A percentile compares a stretch with the other conserved stretches of the same genome.
Conservation (phyloP, 345 rosid genomes). For the Populus tremula region DNA sequence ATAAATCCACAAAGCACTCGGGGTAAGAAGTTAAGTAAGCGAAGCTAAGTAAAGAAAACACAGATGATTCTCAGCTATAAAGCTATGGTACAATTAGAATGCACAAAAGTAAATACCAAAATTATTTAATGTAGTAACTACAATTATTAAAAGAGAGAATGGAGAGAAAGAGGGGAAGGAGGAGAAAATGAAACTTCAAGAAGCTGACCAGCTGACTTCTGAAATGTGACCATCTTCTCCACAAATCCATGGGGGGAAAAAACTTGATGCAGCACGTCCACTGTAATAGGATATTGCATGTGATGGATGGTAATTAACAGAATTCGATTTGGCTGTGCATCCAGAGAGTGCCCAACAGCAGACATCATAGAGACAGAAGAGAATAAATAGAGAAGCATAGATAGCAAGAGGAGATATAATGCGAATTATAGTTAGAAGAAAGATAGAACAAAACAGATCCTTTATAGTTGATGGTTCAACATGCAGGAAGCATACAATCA, state of each 20-base stretch:
- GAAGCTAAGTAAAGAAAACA: neutral
- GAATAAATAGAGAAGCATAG: conserved; percentile 51
- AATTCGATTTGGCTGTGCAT: conserved; percentile 89
- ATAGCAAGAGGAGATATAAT: conserved; percentile 22
- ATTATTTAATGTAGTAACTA: conserved; percentile 1
- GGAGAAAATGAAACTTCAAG: conserved; percentile 17
- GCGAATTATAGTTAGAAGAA: conserved; percentile 10
- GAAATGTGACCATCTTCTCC: conserved; percentile 96
- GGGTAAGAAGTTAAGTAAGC: neutral
- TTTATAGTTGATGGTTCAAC: neutral
- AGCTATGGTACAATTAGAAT: conserved; percentile 4
- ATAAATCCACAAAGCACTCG: conserved; percentile 7
- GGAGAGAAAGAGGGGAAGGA: neutral
- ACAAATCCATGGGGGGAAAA: conserved; percentile 90
- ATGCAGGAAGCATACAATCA: conserved; percentile 10
- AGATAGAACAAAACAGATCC: conserved; percentile 21
- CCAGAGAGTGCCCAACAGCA: conserved; percentile 54
- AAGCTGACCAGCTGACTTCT: conserved; percentile 96
- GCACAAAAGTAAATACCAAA: conserved; percentile 11
- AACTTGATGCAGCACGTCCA: conserved; percentile 94
- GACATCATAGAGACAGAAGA: conserved; percentile 56
- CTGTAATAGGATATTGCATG: conserved; percentile 94
- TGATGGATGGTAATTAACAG: conserved; percentile 89
- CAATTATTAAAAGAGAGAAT: neutral
- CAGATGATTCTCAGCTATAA: conserved; percentile 4